Evolutionary conservation across 164 flowering plant species (phyloP).

Genomic region (Akebia trifoliata): DNA sequence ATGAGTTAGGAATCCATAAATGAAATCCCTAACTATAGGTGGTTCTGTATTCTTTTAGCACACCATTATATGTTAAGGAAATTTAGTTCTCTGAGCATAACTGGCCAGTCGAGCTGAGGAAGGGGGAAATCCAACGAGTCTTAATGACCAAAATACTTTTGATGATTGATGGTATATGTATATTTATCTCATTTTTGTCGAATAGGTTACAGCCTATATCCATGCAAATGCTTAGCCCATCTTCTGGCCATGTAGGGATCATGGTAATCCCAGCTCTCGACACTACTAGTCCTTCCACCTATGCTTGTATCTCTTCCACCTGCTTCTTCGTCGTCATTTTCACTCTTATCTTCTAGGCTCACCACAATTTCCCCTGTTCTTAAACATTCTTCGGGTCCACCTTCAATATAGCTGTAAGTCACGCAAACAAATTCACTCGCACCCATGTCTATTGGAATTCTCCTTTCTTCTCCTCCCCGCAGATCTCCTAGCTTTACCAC

Average conservation of each 20-base stretch:
- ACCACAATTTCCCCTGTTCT: constrained; percentile 59
- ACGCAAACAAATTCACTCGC: constrained; percentile 38
- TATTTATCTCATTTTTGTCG: neutral
- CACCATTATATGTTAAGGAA: too few relatives aligned
- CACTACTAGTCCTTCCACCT: constrained; percentile 55
- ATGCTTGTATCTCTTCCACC: constrained; percentile 26
- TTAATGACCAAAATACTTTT: neutral
- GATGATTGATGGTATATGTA: neutral
- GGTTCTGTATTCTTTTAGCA: neutral
- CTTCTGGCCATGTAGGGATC: constrained; percentile 89
- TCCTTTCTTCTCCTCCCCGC: constrained; percentile 75
- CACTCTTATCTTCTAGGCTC: constrained; percentile 38
- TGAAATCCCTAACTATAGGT: neutral
- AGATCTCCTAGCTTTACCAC: constrained; percentile 61
- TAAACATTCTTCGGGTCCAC: constrained; percentile 42
- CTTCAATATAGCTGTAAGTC: constrained; percentile 65
- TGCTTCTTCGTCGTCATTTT: constrained; percentile 17
- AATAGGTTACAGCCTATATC: constrained; percentile 41
- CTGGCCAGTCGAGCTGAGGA: constrained; percentile 1
- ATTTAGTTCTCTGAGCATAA: too few relatives aligned
- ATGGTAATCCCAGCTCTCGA: constrained; percentile 73
- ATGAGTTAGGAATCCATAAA: neutral
- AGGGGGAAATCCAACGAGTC: too few relatives aligned
- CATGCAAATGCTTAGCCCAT: constrained; percentile 93
- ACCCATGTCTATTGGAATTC: constrained; percentile 44